These are phyloP conservation scores for Ceratobasidium sp. DNA, from an alignment of 1,284 basidiomycete species.

Conservation along the genomic window DNA sequence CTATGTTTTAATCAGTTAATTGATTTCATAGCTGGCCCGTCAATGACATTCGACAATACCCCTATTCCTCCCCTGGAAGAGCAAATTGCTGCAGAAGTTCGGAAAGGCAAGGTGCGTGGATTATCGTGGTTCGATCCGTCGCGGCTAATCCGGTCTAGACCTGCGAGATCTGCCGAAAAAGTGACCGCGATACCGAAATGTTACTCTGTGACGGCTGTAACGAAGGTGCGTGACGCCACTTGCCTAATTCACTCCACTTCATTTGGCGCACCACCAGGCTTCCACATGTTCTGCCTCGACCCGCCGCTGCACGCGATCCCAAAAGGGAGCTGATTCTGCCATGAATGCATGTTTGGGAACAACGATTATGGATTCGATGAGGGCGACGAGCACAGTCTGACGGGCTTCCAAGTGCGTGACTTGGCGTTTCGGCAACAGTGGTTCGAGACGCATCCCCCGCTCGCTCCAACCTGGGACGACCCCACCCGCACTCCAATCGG, in stretches of 20 bases:
- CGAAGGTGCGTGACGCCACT: slow-evolving; percentile 71
- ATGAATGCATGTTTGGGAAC: slow-evolving; percentile 90
- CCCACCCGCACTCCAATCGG: slow-evolving; percentile 72
- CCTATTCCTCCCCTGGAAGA: slow-evolving; percentile 24
- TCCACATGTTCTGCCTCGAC: slow-evolving; percentile 96
- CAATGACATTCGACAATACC: slow-evolving; percentile 28
- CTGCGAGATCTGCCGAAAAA: slow-evolving; percentile 92
- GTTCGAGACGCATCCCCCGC: slow-evolving; percentile 84
- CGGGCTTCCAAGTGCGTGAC: slow-evolving; percentile 93
- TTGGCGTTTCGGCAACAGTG: slow-evolving; percentile 88
- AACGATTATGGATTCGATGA: slow-evolving; percentile 99
- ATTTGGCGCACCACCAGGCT: slow-evolving; percentile 67
- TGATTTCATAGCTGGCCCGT: slow-evolving; percentile 18
- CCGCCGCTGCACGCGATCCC: slow-evolving; percentile 89
- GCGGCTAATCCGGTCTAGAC: slow-evolving; percentile 61
- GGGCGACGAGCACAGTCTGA: slow-evolving; percentile 94
- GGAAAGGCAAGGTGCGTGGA: slow-evolving; percentile 52
- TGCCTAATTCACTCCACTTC: slow-evolving; percentile 47
- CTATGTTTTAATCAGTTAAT: background rate
- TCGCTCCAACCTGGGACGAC: slow-evolving; percentile 57
- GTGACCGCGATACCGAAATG: slow-evolving; percentile 90
- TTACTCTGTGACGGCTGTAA: slow-evolving; percentile 98
- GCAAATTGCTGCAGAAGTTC: slow-evolving; percentile 39
- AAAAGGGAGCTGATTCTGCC: slow-evolving; percentile 96
- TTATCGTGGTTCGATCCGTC: slow-evolving; percentile 10